Percentiles rank a stretch among this genome's conserved stretches.
These are phyloP conservation scores for Sugiyamaella qingdaonensis DNA, from an alignment of 805 yeast species.

Conservation along the genomic window DNA sequence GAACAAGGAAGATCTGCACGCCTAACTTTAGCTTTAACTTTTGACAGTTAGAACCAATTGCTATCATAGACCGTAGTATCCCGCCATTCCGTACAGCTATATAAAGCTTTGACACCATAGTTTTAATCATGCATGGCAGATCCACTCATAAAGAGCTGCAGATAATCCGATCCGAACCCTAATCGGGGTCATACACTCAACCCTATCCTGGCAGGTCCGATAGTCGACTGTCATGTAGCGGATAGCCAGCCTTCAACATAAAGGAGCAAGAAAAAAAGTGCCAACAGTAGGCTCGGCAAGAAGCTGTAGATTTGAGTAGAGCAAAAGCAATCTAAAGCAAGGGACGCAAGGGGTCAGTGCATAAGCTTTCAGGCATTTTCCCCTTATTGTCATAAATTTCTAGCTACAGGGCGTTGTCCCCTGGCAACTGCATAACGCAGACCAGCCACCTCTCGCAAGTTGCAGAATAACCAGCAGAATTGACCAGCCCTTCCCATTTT, in stretches of 20 bases:
- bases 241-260: no score
- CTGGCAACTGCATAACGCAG: background rate
- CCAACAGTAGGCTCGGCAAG: no score
- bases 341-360: background rate
- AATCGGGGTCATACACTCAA: no score
- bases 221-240: no score
- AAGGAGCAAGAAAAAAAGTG: no score
- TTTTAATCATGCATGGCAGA: slow-evolving; percentile 69
- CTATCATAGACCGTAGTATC: no score
- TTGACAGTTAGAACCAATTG: no score
- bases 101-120: background rate
- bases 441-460: background rate
- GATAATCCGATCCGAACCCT: no score
- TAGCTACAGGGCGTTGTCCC: background rate
- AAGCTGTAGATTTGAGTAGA: no score
- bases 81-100: background rate
- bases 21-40: no score
- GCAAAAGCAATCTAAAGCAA: background rate
- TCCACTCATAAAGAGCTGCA: slow-evolving; percentile 29
- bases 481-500: slow-evolving; percentile 3
- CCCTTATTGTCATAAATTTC: background rate
- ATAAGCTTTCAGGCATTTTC: background rate
- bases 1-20: no score
- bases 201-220: no score
- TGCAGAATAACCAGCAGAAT: background rate